Conservation (phyloP, 225 moss, liverwort and hornwort genomes). For the Climacium dendroides region DNA sequence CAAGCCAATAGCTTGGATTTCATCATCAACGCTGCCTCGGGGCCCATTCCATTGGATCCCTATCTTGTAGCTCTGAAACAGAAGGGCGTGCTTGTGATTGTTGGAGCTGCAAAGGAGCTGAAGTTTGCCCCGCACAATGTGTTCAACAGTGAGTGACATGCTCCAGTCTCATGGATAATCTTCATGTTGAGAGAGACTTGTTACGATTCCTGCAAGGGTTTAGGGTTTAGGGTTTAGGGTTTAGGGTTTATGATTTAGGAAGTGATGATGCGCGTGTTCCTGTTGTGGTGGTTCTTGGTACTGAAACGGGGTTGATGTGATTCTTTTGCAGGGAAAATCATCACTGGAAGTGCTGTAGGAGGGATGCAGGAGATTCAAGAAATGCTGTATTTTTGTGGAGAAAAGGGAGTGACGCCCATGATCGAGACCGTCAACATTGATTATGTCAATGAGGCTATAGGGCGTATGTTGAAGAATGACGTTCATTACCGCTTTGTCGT, state of each 20-base stretch:
- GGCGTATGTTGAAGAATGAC: slow-evolving; percentile 40
- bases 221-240: neutral
- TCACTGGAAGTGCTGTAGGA: slow-evolving; percentile 27
- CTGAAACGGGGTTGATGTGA: neutral
- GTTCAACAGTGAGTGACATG: neutral
- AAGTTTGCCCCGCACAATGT: slow-evolving; percentile 6
- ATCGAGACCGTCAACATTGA: slow-evolving; percentile 43
- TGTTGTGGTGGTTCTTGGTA: neutral
- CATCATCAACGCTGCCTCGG: slow-evolving; percentile 31
- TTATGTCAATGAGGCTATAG: slow-evolving; percentile 28
- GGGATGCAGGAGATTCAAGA: slow-evolving; percentile 34
- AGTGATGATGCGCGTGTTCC: neutral
- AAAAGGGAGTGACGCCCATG: slow-evolving; percentile 33
- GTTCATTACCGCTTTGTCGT: slow-evolving; percentile 59
- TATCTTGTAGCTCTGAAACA: slow-evolving; percentile 31
- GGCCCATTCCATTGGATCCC: slow-evolving; percentile 8
- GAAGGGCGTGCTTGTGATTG: slow-evolving; percentile 19
- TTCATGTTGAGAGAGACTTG: neutral
- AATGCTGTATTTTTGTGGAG: slow-evolving; percentile 52
- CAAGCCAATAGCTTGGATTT: slow-evolving; percentile 22
- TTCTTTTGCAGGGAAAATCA: slow-evolving; percentile 4
- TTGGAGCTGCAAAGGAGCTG: slow-evolving; percentile 9
- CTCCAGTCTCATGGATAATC: neutral
- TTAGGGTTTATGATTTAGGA: neutral
- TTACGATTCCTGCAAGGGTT: neutral